Evolutionary conservation across 1,284 basidiomycete genomes (phyloP).

Genomic region (Pyrrhoderma lamaoense): DNA sequence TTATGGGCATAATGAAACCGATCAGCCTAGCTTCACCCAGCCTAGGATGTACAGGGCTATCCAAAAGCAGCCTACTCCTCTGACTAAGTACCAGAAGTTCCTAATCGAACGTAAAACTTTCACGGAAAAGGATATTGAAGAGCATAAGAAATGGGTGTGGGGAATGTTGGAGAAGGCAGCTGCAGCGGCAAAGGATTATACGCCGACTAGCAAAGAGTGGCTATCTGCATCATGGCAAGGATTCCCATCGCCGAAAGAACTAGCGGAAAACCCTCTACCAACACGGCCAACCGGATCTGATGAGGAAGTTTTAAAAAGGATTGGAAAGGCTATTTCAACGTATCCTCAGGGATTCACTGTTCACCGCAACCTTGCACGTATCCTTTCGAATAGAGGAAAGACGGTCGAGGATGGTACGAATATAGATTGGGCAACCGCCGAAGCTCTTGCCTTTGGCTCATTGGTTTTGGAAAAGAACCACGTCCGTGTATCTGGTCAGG

Average conservation of each 20-base stretch:
- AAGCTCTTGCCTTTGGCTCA: slow-evolving; percentile 94
- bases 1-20: slow-evolving; percentile 98
- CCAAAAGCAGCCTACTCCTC: slow-evolving; percentile 86
- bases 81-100: slow-evolving; percentile 89
- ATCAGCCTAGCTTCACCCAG: slow-evolving; percentile 98
- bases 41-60: slow-evolving; percentile 99
- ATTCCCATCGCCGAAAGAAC: slow-evolving; percentile 95
- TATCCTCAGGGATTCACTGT: slow-evolving; percentile 84
- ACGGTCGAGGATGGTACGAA: slow-evolving; percentile 84
- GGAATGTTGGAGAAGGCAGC: slow-evolving; percentile 95
- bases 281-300: slow-evolving; percentile 83
- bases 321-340: slow-evolving; percentile 82
- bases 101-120: slow-evolving; percentile 91
- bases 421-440: slow-evolving; percentile 99
- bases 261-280: slow-evolving; percentile 88
- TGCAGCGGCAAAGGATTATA: slow-evolving; percentile 88
- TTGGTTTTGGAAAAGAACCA: slow-evolving; percentile 91
- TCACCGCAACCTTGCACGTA: slow-evolving; percentile 93
- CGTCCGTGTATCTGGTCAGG: slow-evolving; percentile 95
- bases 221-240: slow-evolving; percentile 97
- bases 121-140: slow-evolving; percentile 93
- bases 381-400: slow-evolving; percentile 84
- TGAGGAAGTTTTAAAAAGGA: slow-evolving; percentile 70
- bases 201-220: slow-evolving; percentile 93
- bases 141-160: slow-evolving; percentile 99